Percentiles rank a stretch among this genome's conserved stretches.
phyloP scores from a whole-genome alignment of 768 basidiomycete genomes.

The Psilocybe sp. region DNA sequence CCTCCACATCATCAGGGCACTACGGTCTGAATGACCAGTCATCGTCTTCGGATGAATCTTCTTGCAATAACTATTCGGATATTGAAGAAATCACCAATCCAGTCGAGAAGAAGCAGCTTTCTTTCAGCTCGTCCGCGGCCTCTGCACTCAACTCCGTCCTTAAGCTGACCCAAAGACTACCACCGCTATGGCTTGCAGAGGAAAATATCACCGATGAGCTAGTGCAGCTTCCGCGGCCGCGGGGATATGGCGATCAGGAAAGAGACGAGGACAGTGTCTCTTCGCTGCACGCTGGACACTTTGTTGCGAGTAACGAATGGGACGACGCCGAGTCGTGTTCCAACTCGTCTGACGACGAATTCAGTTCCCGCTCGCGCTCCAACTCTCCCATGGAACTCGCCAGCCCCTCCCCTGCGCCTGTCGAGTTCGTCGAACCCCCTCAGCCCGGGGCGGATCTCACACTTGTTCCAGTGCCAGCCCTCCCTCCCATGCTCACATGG shows the following conservation, averaged over 20 bases:
- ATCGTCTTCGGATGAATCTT: slow-evolving; percentile 43
- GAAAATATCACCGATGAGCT: no score
- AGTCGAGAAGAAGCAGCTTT: no score
- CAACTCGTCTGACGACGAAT: neutral
- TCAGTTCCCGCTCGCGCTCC: slow-evolving; percentile 30
- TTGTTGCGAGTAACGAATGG: slow-evolving; percentile 10
- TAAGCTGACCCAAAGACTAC: slow-evolving; percentile 11
- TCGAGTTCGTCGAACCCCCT: no score
- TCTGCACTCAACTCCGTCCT: neutral
- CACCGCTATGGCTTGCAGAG: no score
- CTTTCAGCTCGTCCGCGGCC: no score
- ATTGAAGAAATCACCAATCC: slow-evolving; percentile 45
- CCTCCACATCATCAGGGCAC: slow-evolving; percentile 41
- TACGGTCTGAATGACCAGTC: slow-evolving; percentile 59
- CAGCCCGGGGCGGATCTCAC: slow-evolving; percentile 7
- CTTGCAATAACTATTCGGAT: slow-evolving; percentile 43
- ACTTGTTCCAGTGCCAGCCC: slow-evolving; percentile 10
- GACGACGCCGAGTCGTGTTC: slow-evolving; percentile 5
- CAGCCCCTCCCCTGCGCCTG: slow-evolving; percentile 27
- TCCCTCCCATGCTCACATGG: no score
- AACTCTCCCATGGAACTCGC: slow-evolving; percentile 48
- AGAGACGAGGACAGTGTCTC: no score
- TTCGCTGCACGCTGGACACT: neutral
- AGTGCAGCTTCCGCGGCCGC: no score
- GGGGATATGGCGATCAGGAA: no score